phyloP scores from a whole-genome alignment of 768 basidiomycete species.

The Boletus sp. region DNA sequence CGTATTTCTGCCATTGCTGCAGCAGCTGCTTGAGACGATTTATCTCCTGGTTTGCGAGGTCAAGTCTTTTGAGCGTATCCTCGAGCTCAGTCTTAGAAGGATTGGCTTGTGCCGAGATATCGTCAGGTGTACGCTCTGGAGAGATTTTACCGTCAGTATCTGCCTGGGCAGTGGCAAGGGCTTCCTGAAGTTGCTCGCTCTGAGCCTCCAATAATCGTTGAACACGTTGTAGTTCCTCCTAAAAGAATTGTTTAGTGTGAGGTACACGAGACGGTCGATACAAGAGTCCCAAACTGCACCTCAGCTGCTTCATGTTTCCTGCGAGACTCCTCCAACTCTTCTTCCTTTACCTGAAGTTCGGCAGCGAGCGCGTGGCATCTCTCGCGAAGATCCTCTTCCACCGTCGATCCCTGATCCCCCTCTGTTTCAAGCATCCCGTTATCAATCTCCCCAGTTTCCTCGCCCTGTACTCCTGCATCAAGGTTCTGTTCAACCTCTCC shows the following conservation, averaged over 20 bases:
- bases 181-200: conserved; percentile 18
- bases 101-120: background rate
- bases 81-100: conserved; percentile 3
- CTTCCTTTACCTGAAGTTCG: conserved; percentile 21
- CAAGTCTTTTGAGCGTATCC: conserved; percentile 10
- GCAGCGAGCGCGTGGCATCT: conserved; percentile 15
- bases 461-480: conserved; percentile 12
- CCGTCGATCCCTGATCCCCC: conserved; percentile 6
- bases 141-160: background rate
- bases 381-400: conserved; percentile 8
- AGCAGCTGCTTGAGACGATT: conserved; percentile 19
- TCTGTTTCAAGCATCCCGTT: conserved; percentile 2
- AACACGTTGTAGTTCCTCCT: conserved; percentile 22
- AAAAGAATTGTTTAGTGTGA: conserved; percentile 6
- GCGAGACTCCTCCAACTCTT: conserved; percentile 16
- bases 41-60: conserved; percentile 17
- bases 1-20: conserved; percentile 26
- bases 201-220: conserved; percentile 15
- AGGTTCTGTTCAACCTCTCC: conserved; percentile 27
- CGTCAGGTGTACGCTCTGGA: conserved; percentile 7
- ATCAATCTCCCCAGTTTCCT: conserved; percentile 16
- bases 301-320: conserved; percentile 15
- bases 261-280: conserved; percentile 1
- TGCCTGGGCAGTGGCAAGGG: conserved; percentile 10
- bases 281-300: conserved; percentile 15